Evolutionary conservation across 2,329 filamentous ascomycete genomes (phyloP).

Genomic region (Colletotrichum tanaceti): DNA sequence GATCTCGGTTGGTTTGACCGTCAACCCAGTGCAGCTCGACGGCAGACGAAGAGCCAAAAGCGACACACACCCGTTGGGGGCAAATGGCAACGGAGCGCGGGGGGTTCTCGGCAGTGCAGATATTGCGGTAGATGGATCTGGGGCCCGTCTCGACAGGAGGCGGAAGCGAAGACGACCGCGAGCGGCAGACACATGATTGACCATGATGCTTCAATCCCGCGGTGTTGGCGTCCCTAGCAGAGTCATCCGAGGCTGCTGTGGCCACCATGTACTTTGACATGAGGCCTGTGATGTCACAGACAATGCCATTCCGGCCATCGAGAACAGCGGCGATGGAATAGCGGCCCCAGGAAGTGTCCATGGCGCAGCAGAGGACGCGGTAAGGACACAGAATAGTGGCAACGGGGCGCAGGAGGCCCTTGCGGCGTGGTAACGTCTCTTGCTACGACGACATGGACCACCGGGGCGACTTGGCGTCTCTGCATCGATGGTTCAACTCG

Average conservation of each 20-base stretch:
- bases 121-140: slow-evolving; percentile 53
- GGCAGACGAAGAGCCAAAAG: slow-evolving; percentile 71
- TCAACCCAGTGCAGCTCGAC: slow-evolving; percentile 72
- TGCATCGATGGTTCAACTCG: slow-evolving; percentile 53
- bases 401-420: slow-evolving; percentile 55
- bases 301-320: slow-evolving; percentile 69
- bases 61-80: slow-evolving; percentile 72
- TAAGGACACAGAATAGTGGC: slow-evolving; percentile 67
- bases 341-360: slow-evolving; percentile 69
- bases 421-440: slow-evolving; percentile 23
- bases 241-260: not conserved
- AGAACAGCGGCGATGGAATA: slow-evolving; percentile 69
- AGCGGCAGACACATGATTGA: slow-evolving; percentile 44
- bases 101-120: slow-evolving; percentile 71
- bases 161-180: slow-evolving; percentile 40
- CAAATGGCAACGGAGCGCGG: slow-evolving; percentile 74
- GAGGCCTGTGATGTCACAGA: slow-evolving; percentile 63
- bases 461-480: slow-evolving; percentile 38
- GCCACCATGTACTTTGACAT: not conserved
- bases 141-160: slow-evolving; percentile 49
- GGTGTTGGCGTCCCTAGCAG: not conserved
- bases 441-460: slow-evolving; percentile 43
- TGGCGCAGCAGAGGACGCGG: slow-evolving; percentile 68
- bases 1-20: slow-evolving; percentile 58
- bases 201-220: not conserved